These are phyloP conservation scores for Posidonia oceanica DNA, from an alignment of 116 monocot species.

Conservation along the genomic window DNA sequence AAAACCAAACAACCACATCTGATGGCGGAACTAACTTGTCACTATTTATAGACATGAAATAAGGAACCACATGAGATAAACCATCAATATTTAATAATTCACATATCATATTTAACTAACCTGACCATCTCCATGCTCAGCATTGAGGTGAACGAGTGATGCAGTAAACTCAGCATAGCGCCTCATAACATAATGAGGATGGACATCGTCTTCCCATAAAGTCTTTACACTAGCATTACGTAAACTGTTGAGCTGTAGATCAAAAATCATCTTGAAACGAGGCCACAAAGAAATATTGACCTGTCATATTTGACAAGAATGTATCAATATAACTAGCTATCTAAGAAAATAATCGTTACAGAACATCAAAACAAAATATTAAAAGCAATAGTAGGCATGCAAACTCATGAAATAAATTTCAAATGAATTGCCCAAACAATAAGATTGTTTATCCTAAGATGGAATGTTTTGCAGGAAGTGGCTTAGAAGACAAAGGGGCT, in stretches of 20 bases:
- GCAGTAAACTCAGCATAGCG: slow-evolving; percentile 99
- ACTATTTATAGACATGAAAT: background rate
- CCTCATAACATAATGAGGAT: slow-evolving; percentile 97
- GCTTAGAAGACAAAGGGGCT: no score
- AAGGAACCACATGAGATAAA: background rate
- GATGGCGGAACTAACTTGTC: background rate
- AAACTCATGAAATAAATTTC: no score
- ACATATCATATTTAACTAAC: slow-evolving; percentile 21
- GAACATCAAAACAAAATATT: no score
- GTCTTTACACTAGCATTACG: slow-evolving; percentile 76
- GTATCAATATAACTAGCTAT: background rate
- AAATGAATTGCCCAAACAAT: no score
- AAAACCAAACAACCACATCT: background rate
- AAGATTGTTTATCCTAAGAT: no score
- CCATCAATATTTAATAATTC: no score
- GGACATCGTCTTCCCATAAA: slow-evolving; percentile 99
- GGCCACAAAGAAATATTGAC: slow-evolving; percentile 96
- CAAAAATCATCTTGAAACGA: slow-evolving; percentile 98
- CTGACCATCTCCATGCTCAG: slow-evolving; percentile 96
- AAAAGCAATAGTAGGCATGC: no score
- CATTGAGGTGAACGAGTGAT: slow-evolving; percentile 84
- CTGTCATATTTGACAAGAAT: slow-evolving; percentile 21
- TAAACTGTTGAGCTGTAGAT: slow-evolving; percentile 89
- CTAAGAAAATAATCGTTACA: no score
- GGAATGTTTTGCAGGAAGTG: no score